A percentile compares a stretch with the other conserved stretches of the same genome.
Conservation (phyloP, 31 red algal species). For the Odonthalia washingtoniensis region DNA sequence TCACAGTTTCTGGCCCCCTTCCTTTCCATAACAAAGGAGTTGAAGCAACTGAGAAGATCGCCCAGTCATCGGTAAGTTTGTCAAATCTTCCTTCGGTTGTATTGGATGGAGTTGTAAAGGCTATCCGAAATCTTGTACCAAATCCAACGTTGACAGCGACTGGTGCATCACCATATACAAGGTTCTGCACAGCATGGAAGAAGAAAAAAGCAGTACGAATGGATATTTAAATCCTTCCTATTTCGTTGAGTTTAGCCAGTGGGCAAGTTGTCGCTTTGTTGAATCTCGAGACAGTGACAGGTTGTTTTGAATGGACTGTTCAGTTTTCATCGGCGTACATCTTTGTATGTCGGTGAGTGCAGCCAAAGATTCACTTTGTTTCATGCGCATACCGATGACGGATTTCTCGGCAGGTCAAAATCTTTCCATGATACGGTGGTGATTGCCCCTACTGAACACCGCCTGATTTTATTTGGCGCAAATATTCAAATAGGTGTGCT, state of each 20-base stretch:
- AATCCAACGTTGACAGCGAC: too few relatives aligned
- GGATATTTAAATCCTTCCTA: constrained; percentile 71
- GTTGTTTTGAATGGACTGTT: constrained; percentile 77
- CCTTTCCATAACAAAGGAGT: constrained; percentile 62
- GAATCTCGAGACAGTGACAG: too few relatives aligned
- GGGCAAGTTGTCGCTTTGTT: constrained; percentile 72
- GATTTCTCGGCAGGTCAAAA: constrained; percentile 65
- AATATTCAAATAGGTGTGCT: constrained; percentile 70
- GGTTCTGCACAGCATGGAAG: constrained; percentile 81
- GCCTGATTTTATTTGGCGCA: constrained; percentile 60
- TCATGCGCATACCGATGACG: constrained; percentile 70
- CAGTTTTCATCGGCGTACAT: constrained; percentile 62
- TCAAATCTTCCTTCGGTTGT: not conserved
- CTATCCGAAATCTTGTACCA: not conserved
- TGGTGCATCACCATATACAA: too few relatives aligned
- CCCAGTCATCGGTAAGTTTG: not conserved
- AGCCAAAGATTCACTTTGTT: constrained; percentile 63
- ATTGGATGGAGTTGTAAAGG: too few relatives aligned
- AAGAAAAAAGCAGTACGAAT: constrained; percentile 79
- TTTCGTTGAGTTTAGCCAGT: constrained; percentile 73
- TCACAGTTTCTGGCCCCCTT: constrained; percentile 67
- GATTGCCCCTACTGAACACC: constrained; percentile 45
- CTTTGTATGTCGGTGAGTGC: constrained; percentile 55
- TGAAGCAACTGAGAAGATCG: constrained; percentile 9
- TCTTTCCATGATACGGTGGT: constrained; percentile 47